Conservation (phyloP, 306 rosid genomes). For the Acacia crassicarpa region DNA sequence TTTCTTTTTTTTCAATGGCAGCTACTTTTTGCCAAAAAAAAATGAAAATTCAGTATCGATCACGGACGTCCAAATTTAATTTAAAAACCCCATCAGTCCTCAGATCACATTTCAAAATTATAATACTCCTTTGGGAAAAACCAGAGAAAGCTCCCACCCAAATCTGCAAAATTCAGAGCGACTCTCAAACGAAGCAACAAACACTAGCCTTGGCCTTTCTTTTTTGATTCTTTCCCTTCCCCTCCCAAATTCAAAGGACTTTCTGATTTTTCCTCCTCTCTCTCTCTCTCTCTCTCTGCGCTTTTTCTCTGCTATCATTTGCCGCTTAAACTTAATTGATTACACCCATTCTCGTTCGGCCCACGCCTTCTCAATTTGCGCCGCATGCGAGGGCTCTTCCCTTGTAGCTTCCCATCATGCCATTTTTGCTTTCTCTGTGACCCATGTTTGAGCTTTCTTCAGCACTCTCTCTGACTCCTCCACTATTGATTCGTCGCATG, state of each 20-base stretch:
- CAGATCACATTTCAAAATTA: slow-evolving; percentile 35
- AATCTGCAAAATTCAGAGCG: slow-evolving; percentile 24
- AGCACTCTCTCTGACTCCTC: slow-evolving; percentile 7
- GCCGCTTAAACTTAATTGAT: slow-evolving; percentile 34
- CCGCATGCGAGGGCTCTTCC: slow-evolving; percentile 8
- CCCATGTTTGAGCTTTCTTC: background rate
- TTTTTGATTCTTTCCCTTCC: slow-evolving; percentile 24
- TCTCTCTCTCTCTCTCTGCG: background rate
- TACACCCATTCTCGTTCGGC: slow-evolving; percentile 6
- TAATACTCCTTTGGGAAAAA: slow-evolving; percentile 5
- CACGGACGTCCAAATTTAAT: slow-evolving; percentile 36
- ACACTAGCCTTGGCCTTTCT: background rate
- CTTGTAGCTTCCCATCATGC: slow-evolving; percentile 13
- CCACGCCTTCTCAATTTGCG: slow-evolving; percentile 20
- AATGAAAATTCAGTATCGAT: slow-evolving; percentile 22
- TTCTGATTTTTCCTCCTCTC: background rate
- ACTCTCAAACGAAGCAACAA: slow-evolving; percentile 23
- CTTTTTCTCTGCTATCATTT: slow-evolving; percentile 26
- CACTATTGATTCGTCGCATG: slow-evolving; percentile 27
- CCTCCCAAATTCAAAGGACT: background rate
- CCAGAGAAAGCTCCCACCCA: slow-evolving; percentile 22
- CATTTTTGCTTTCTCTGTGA: slow-evolving; percentile 15
- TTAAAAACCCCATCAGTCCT: slow-evolving; percentile 20
- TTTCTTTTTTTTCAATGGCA: slow-evolving; percentile 7
- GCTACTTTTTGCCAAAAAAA: slow-evolving; percentile 12